Evolutionary conservation across 2,329 filamentous ascomycete species (phyloP).

Genomic region (Colletotrichum sp.): DNA sequence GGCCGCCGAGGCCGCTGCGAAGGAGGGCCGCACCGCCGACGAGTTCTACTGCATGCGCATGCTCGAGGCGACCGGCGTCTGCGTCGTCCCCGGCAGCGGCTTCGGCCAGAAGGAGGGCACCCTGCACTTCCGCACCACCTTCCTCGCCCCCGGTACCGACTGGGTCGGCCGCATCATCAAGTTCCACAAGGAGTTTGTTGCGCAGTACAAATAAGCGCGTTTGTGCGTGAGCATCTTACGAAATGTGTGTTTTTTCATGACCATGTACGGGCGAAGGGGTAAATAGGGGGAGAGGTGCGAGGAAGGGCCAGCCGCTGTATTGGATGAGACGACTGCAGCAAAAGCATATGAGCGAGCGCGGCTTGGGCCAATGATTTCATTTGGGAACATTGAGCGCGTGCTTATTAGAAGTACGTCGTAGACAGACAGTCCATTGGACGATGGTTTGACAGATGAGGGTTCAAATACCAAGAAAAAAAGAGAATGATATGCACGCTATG

Average conservation of each 20-base stretch:
- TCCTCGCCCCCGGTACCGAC: conserved; percentile 93
- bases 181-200: conserved; percentile 92
- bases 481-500: not conserved
- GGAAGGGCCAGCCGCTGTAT: not conserved
- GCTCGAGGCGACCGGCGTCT: conserved; percentile 93
- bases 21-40: conserved; percentile 78
- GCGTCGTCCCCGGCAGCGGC: conserved; percentile 88
- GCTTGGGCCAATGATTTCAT: not conserved
- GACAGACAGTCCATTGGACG: not conserved
- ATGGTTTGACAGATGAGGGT: not conserved
- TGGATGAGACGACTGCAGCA: not conserved
- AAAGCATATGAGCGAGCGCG: not conserved
- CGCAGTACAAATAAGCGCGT: conserved; percentile 65
- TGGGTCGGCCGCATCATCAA: conserved; percentile 88
- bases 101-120: conserved; percentile 94
- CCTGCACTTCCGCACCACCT: conserved; percentile 94
- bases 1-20: conserved; percentile 76
- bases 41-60: conserved; percentile 94
- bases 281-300: not conserved
- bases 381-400: not conserved
- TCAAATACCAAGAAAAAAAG: not conserved
- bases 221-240: not conserved
- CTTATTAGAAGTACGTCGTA: not conserved
- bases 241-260: not conserved
- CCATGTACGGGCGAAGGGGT: not conserved